Base-by-base conservation (phyloP, 176 grass and related monocot genomes). In the Canna indica region DNA sequence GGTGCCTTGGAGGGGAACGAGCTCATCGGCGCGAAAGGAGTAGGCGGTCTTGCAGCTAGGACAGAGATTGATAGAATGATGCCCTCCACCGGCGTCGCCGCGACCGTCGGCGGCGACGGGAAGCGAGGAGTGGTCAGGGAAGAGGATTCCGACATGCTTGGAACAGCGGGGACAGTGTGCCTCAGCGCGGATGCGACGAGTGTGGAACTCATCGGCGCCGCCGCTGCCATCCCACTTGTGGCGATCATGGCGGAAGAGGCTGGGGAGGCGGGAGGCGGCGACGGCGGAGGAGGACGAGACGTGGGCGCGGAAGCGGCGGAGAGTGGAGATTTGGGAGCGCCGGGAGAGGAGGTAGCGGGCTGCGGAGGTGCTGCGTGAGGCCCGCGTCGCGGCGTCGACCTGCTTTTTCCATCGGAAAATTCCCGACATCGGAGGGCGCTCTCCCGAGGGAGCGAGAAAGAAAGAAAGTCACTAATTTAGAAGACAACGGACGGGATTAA, bases 101-200 rank as follows among this genome's bases (percentile, higher is more conserved):
- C 24, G 75, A 18, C 72, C 76, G 30, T 72, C 57, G 16, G 75
- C 62, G 18, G 73, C 70, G 24, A 72, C 22, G 9, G 73, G 34
- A 4, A 79, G 79, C 25, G 68, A 81, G 3, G 77, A 29, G 5
- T 80, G 86, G 64, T 90, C 85, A 13, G 89, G 81, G 80, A 99
- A 99, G 75, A 99, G 89, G 56, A 99, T 59, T 59, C 87, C 75
- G 82, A 99, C 90, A 75, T 99, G 89, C 80, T 99, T 99, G 67
- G 86, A 93, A 84, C 94, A 99, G 38, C 94, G 89, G 50, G 89
- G 94, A 77, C 94, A 99, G 90, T 99, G 84, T 39, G 90, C 89
- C 78, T 92, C 89, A 22, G 84, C 94, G 47, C 89, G 89, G 72
- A 99, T 93, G 26, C 90, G 86, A 15, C 90, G 84, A 35, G 80